phyloP scores from a whole-genome alignment of 139 green algal species.

The Chlamydomonas schloesseri region DNA sequence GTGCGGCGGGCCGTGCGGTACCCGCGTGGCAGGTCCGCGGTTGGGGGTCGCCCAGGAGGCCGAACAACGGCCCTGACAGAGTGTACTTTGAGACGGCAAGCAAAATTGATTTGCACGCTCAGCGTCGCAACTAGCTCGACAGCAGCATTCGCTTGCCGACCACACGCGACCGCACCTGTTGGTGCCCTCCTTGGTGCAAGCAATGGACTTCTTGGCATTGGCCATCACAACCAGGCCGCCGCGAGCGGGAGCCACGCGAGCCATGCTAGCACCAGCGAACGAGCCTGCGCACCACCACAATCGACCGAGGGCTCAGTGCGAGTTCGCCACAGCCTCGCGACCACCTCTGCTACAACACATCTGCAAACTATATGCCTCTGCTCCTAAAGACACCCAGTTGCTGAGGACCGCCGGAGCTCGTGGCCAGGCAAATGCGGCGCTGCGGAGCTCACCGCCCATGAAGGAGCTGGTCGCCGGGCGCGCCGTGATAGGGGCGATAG shows the following conservation, averaged over 20 bases:
- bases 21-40: too few relatives aligned
- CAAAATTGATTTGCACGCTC: too few relatives aligned
- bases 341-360: background rate
- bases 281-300: conserved; percentile 42
- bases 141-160: too few relatives aligned
- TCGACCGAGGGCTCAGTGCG: background rate
- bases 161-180: conserved; percentile 54
- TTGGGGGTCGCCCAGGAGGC: too few relatives aligned
- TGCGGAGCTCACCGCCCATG: conserved; percentile 20
- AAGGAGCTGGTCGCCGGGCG: conserved; percentile 32
- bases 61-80: too few relatives aligned
- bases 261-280: conserved; percentile 38
- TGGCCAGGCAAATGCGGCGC: background rate
- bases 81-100: too few relatives aligned
- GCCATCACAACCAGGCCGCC: conserved; percentile 73
- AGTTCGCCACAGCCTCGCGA: background rate
- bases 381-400: background rate
- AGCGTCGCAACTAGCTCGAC: too few relatives aligned
- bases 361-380: background rate
- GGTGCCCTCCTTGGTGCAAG: conserved; percentile 73
- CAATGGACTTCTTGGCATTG: conserved; percentile 79
- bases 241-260: conserved; percentile 46
- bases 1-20: too few relatives aligned
- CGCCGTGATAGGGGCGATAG: conserved; percentile 8
- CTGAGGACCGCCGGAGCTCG: too few relatives aligned